Evolutionary conservation across 2,329 filamentous ascomycete species (phyloP), one percentile per base, ranked within the genome.

Genomic region (Monosporascus cannonballus): DNA sequence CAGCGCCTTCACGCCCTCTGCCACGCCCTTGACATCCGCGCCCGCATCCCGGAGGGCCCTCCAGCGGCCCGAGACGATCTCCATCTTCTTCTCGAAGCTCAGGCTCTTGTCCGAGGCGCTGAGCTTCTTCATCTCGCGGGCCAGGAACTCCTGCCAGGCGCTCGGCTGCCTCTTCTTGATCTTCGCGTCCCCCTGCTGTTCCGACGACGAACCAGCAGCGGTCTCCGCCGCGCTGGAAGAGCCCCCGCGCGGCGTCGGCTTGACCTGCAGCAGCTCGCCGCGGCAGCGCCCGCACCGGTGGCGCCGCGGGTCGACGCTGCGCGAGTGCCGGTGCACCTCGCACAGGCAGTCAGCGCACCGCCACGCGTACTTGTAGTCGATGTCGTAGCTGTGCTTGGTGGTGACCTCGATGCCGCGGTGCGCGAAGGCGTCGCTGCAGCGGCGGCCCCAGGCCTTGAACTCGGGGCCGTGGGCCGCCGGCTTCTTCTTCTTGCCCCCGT

Each of bases 281-380:
- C 84, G 87, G 68, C 93, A 97, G n/a, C 68, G 73, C 2, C 90
- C 90, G 67, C 93, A 97, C 1, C 82, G 80, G 61, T 91, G 85
- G 47, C 82, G 79, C 30, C 67, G 66, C 0, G 86, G 78, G 67
- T 96, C 84, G 59, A 97, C 89, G 65, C 89, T 94, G 71, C 87
- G 90, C 17, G 86, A 91, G 69, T 97, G 93, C 4, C 93, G 78
- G 64, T 91, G 89, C 68, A 88, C 95, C 66, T 89, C 85, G 34
- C 79, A 72, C 0, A 75, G 79, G 65, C 94, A 97, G 3, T 65
- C 72, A 18, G 61, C 72, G 67, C 93, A 97, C 42, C 80, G 75
- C 93, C 94, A 97, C 20, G 92, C 73, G 66, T 93, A 99, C 73
- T 93, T 95, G 74, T 90, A 96, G 61, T 92, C 87, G 63, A 97